A percentile compares a stretch with the other conserved stretches of the same genome.
Evolutionary conservation across 129 eudicot genomes (phyloP).

Genomic region (Deinandra increscens): DNA sequence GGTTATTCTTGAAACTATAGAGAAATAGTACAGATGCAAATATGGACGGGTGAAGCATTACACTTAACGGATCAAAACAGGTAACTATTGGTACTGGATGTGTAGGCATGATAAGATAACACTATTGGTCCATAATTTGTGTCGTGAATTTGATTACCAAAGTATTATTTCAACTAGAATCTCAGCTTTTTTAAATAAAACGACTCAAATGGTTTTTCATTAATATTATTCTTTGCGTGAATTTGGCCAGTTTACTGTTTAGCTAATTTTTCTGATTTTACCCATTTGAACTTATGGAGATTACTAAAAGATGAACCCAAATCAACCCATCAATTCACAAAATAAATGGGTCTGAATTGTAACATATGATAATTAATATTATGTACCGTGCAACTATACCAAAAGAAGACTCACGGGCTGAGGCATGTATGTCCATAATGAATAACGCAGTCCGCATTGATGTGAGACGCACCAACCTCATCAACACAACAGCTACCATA

Average conservation of each 20-base stretch:
- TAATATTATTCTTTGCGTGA: not conserved
- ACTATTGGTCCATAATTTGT: not conserved
- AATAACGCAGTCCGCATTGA: constrained; percentile 84
- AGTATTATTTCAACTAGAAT: not conserved
- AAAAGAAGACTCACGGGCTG: constrained; percentile 67
- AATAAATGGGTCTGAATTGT: not conserved
- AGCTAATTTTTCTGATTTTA: not conserved
- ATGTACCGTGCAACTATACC: not conserved
- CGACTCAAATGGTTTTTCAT: not conserved
- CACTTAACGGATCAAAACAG: not conserved
- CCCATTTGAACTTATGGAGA: not conserved
- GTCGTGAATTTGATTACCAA: not conserved
- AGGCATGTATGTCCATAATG: constrained; percentile 96
- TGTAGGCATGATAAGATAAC: not conserved
- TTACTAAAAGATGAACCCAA: not conserved
- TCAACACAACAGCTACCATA: constrained; percentile 97
- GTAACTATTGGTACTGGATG: not conserved
- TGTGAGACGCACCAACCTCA: constrained; percentile 92
- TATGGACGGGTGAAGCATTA: not conserved
- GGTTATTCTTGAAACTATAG: not conserved
- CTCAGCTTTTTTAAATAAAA: not conserved
- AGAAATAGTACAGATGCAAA: not conserved
- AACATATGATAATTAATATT: not conserved
- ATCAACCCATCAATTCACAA: not conserved
- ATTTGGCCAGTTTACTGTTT: not conserved